Percentiles rank a stretch among this genome's conserved stretches.
phyloP scores from a whole-genome alignment of 345 rosid genomes.

The Eucalyptus urophylla region DNA sequence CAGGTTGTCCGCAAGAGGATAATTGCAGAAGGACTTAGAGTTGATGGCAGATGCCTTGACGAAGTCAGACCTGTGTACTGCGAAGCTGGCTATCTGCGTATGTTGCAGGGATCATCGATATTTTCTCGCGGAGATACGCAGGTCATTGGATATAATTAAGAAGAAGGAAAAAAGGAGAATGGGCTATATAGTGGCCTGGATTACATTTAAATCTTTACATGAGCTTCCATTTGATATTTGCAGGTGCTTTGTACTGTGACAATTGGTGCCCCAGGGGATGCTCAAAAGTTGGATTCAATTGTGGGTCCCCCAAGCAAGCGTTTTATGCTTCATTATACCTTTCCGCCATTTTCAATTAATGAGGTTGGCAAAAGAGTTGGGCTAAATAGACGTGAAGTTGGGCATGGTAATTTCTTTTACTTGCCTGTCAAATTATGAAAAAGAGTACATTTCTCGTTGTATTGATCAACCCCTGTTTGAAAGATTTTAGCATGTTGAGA shows the following conservation, averaged over 20 bases:
- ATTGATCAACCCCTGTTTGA: neutral
- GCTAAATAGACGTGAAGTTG: slow-evolving; percentile 98
- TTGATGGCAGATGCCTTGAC: slow-evolving; percentile 82
- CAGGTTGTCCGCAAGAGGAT: slow-evolving; percentile 89
- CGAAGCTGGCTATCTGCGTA: slow-evolving; percentile 59
- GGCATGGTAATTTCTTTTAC: slow-evolving; percentile 46
- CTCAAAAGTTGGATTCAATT: slow-evolving; percentile 72
- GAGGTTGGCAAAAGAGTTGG: slow-evolving; percentile 93
- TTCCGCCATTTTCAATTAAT: slow-evolving; percentile 89
- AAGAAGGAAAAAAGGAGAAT: neutral
- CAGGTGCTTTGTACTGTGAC: slow-evolving; percentile 95
- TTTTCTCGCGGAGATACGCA: slow-evolving; percentile 97
- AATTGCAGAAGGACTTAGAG: slow-evolving; percentile 70
- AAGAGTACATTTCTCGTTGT: neutral
- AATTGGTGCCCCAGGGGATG: slow-evolving; percentile 88
- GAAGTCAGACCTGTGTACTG: slow-evolving; percentile 84
- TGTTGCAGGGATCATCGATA: slow-evolving; percentile 79
- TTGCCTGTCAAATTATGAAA: neutral
- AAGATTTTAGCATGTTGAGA: neutral
- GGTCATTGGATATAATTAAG: slow-evolving; percentile 14
- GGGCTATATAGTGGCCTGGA: neutral
- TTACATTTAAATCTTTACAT: neutral
- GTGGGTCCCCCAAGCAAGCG: slow-evolving; percentile 93
- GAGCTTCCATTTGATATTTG: neutral
- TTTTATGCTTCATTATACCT: slow-evolving; percentile 97